Percentiles rank a stretch among this genome's conserved stretches.
Evolutionary conservation across 306 rosid species (phyloP).

Genomic region (Vigna hirtella): DNA sequence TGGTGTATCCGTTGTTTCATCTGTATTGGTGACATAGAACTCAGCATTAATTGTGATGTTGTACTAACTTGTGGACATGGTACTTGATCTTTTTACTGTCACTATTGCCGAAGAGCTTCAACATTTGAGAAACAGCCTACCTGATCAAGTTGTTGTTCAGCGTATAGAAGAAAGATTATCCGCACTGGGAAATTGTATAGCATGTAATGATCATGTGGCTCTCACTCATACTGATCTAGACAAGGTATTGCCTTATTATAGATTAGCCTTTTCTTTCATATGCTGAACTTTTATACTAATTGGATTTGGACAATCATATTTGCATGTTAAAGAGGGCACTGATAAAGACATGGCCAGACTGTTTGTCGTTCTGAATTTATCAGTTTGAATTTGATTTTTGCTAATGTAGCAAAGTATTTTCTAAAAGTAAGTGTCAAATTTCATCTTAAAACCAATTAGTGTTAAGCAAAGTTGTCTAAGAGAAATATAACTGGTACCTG

Average conservation of each 20-base stretch:
- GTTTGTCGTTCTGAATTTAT: background rate
- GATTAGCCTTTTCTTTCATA: constrained; percentile 45
- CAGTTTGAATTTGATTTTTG: background rate
- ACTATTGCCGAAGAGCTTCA: constrained; percentile 69
- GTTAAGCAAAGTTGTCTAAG: too few species aligned
- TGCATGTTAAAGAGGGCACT: background rate
- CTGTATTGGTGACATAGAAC: background rate
- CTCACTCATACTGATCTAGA: constrained; percentile 96
- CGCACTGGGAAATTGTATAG: constrained; percentile 91
- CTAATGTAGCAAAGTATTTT: background rate
- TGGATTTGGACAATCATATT: background rate
- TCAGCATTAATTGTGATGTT: constrained; percentile 1
- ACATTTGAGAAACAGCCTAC: constrained; percentile 87
- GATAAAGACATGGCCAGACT: constrained; percentile 1
- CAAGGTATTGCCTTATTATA: constrained; percentile 54
- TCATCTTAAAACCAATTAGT: too few species aligned
- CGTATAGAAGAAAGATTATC: constrained; percentile 86
- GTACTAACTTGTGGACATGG: constrained; percentile 14
- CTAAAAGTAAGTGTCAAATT: background rate
- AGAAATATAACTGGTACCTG: too few species aligned
- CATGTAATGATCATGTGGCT: constrained; percentile 96
- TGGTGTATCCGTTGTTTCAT: constrained; percentile 8
- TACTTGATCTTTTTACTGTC: constrained; percentile 27
- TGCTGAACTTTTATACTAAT: constrained; percentile 3
- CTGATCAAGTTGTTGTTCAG: constrained; percentile 87